A percentile compares a stretch with the other conserved stretches of the same genome.
These are phyloP conservation scores for Rhodotorula mucilaginosa DNA, from an alignment of 1,284 basidiomycete genomes.

Conservation along the genomic window DNA sequence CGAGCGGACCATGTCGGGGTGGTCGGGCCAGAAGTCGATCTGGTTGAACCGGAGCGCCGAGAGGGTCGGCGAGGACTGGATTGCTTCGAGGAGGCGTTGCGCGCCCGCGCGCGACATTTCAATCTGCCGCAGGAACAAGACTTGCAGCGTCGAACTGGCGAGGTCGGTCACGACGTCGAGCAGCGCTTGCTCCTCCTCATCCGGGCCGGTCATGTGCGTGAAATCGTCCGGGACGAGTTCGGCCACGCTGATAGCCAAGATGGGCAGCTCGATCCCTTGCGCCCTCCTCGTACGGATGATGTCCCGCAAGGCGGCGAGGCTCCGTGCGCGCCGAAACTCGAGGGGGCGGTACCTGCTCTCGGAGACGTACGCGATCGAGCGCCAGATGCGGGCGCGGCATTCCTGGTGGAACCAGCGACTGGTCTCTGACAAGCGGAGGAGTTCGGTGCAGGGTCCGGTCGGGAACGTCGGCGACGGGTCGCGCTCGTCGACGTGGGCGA, in stretches of 20 bases:
- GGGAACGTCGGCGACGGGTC: constrained; percentile 39
- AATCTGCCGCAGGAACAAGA: constrained; percentile 27
- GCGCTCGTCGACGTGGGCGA: constrained; percentile 25
- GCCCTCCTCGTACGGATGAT: neutral
- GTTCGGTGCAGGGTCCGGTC: constrained; percentile 34
- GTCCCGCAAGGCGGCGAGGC: neutral
- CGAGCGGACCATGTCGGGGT: neutral
- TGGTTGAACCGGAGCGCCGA: constrained; percentile 31
- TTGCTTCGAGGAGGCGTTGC: constrained; percentile 7
- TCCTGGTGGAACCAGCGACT: constrained; percentile 37
- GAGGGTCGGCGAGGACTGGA: constrained; percentile 2
- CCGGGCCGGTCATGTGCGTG: neutral
- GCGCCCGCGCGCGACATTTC: neutral
- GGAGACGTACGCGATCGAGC: constrained; percentile 11
- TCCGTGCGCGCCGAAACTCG: constrained; percentile 3
- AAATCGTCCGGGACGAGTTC: neutral
- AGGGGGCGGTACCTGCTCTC: neutral
- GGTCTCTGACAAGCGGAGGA: constrained; percentile 41
- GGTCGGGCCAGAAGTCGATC: constrained; percentile 11
- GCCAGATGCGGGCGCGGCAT: constrained; percentile 26
- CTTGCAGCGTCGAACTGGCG: constrained; percentile 1
- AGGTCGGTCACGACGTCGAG: constrained; percentile 2
- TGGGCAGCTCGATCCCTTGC: neutral
- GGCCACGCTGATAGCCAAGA: constrained; percentile 7
- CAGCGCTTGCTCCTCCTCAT: neutral